Conservation (phyloP, 1,284 basidiomycete species). For the Peniophora sp. region DNA sequence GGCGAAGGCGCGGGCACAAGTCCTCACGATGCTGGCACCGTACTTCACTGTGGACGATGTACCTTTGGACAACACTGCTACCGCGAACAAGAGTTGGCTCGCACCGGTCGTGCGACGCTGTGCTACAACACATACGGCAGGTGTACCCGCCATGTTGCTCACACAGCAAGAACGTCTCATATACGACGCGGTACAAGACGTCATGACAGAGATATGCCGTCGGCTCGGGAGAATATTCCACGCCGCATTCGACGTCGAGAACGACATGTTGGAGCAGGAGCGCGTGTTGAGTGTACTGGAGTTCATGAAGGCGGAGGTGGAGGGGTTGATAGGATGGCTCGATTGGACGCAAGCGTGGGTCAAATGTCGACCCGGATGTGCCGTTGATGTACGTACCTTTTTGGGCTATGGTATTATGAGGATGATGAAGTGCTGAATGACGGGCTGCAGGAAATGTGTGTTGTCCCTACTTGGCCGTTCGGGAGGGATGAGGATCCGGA, state of each 20-base stretch:
- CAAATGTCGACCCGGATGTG: slow-evolving; percentile 31
- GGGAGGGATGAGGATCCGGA: not conserved
- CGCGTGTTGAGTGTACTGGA: slow-evolving; percentile 8
- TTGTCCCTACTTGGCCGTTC: slow-evolving; percentile 38
- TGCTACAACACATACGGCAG: slow-evolving; percentile 26
- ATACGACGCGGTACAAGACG: slow-evolving; percentile 24
- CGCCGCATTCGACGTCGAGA: slow-evolving; percentile 21
- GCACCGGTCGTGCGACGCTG: slow-evolving; percentile 22
- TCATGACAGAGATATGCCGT: slow-evolving; percentile 36
- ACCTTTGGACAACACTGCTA: slow-evolving; percentile 6
- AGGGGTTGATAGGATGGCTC: slow-evolving; percentile 31
- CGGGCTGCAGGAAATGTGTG: slow-evolving; percentile 31
- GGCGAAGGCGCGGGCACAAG: slow-evolving; percentile 17
- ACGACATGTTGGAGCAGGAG: slow-evolving; percentile 4
- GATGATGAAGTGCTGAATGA: not conserved
- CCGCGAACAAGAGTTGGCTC: slow-evolving; percentile 19
- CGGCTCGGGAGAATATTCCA: slow-evolving; percentile 35
- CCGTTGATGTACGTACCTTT: slow-evolving; percentile 25
- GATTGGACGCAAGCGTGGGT: slow-evolving; percentile 38
- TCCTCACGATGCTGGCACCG: slow-evolving; percentile 27
- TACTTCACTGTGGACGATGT: slow-evolving; percentile 17
- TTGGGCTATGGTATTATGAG: not conserved
- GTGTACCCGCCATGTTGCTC: slow-evolving; percentile 15
- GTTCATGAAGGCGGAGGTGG: slow-evolving; percentile 24
- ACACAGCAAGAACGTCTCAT: slow-evolving; percentile 28